Conservation (phyloP, 495 filamentous ascomycete genomes). For the Aspergillus kassunensis region DNA sequence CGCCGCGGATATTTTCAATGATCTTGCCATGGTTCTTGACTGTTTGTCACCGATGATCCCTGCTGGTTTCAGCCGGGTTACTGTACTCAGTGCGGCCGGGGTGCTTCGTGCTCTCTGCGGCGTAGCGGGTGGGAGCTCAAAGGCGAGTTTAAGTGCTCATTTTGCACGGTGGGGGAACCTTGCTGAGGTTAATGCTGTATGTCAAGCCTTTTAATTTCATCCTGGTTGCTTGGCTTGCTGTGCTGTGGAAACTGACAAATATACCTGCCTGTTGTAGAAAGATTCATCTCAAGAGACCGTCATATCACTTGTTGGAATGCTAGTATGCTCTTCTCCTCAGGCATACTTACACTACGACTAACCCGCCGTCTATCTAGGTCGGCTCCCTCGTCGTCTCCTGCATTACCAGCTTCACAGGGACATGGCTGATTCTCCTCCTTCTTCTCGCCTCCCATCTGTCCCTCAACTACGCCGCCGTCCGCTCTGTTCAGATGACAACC, state of each 20-base stretch:
- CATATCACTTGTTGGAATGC: conserved; percentile 85
- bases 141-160: conserved; percentile 87
- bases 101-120: conserved; percentile 81
- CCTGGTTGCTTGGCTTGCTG: too few species aligned
- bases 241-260: not conserved
- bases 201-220: too few species aligned
- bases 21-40: conserved; percentile 84
- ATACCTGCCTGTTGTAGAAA: conserved; percentile 54
- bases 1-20: conserved; percentile 88
- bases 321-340: conserved; percentile 51
- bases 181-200: conserved; percentile 84
- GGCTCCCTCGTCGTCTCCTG: conserved; percentile 77
- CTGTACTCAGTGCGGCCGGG: conserved; percentile 69
- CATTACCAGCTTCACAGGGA: conserved; percentile 65
- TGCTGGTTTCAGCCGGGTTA: conserved; percentile 55
- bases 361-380: conserved; percentile 36
- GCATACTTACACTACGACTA: too few species aligned
- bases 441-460: conserved; percentile 71
- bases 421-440: conserved; percentile 69
- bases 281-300: conserved; percentile 96
- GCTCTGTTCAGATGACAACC: conserved; percentile 76
- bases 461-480: conserved; percentile 83
- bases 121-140: conserved; percentile 82
- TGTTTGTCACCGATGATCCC: conserved; percentile 80
- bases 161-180: conserved; percentile 88